A percentile compares a stretch with the other conserved stretches of the same genome.
Evolutionary conservation across 1,284 basidiomycete genomes (phyloP).

Genomic region (Meripilus lineatus): DNA sequence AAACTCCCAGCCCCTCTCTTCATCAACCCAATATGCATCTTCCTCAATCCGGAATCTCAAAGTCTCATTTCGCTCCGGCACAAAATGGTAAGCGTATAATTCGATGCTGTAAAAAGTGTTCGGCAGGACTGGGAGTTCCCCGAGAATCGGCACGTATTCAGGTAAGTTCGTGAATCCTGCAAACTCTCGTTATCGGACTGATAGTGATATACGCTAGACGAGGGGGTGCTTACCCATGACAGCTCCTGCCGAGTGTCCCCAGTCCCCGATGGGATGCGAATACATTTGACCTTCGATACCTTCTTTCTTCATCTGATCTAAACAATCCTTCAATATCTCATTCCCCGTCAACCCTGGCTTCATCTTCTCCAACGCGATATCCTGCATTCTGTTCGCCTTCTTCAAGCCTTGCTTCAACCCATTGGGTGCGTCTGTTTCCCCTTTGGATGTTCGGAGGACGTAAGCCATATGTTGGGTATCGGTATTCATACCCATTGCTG

Average conservation of each 20-base stretch:
- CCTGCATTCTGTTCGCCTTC: conserved; percentile 47
- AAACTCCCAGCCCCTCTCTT: conserved; percentile 38
- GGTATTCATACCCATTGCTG: conserved; percentile 49
- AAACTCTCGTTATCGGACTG: not conserved
- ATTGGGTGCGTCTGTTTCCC: conserved; percentile 37
- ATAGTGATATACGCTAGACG: not conserved
- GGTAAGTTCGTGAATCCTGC: conserved; percentile 46
- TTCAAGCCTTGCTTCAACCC: conserved; percentile 40
- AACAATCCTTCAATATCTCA: conserved; percentile 35
- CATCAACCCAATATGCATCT: conserved; percentile 42
- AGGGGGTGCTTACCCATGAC: conserved; percentile 37
- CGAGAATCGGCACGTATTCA: conserved; percentile 38
- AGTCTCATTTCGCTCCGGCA: conserved; percentile 45
- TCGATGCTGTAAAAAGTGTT: conserved; percentile 50
- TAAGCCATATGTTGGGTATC: conserved; percentile 55
- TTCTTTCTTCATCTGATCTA: conserved; percentile 38
- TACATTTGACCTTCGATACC: conserved; percentile 46
- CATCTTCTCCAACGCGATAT: conserved; percentile 43
- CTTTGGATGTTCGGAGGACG: conserved; percentile 38
- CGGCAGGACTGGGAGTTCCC: conserved; percentile 39
- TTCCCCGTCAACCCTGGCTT: conserved; percentile 43
- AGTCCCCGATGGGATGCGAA: conserved; percentile 52
- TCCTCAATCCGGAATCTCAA: conserved; percentile 44
- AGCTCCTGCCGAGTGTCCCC: conserved; percentile 50
- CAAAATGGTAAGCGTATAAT: conserved; percentile 43